Conservation (phyloP, 306 rosid species). For the Citrullus mucosospermus region DNA sequence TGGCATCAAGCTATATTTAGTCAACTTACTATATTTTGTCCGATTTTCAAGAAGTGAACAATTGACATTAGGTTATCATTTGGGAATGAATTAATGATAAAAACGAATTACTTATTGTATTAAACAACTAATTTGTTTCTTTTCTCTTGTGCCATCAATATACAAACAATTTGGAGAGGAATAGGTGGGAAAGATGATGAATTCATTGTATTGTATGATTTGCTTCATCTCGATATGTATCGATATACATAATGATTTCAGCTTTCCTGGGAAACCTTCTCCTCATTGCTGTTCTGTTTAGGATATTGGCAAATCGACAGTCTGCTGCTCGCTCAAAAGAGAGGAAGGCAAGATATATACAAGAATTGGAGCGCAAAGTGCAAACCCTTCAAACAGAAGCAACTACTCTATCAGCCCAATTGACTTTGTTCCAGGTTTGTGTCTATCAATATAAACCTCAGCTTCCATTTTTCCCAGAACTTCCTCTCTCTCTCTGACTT, state of each 20-base stretch:
- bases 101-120: neutral
- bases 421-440: slow-evolving; percentile 86
- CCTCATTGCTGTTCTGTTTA: slow-evolving; percentile 22
- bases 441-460: neutral
- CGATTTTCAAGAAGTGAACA: too few species aligned
- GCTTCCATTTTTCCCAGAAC: neutral
- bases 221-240: neutral
- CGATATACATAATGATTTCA: neutral
- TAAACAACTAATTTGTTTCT: neutral
- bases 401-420: slow-evolving; percentile 96
- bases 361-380: slow-evolving; percentile 96
- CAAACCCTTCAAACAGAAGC: slow-evolving; percentile 99
- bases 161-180: neutral
- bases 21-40: too few species aligned
- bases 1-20: too few species aligned
- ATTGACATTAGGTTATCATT: neutral
- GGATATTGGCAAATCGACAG: slow-evolving; percentile 94
- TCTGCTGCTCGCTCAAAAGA: slow-evolving; percentile 99
- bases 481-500: neutral
- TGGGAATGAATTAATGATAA: neutral
- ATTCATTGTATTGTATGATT: neutral
- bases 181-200: neutral
- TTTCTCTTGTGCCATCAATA: neutral
- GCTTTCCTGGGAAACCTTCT: neutral
- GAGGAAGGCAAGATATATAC: slow-evolving; percentile 90